Conservation (phyloP, 129 eudicot species). For the sunflower (Helianthus annuus) region DNA sequence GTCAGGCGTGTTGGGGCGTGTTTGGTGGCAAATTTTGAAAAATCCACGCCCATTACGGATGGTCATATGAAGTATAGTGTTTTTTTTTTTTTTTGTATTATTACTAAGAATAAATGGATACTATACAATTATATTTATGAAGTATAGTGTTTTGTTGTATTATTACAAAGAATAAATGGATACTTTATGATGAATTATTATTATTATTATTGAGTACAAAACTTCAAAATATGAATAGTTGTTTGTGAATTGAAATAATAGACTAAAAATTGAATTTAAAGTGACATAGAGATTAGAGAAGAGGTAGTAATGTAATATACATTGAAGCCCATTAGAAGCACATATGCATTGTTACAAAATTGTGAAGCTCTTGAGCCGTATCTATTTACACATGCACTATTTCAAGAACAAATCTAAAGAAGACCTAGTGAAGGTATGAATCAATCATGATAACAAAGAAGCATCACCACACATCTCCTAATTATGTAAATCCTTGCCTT, state of each 20-base stretch:
- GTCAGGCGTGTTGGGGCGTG: too few species aligned
- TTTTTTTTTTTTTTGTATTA: too few species aligned
- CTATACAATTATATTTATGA: not conserved
- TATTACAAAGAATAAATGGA: not conserved
- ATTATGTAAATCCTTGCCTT: constrained; percentile 92
- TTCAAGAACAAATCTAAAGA: constrained; percentile 24
- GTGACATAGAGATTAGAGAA: not conserved
- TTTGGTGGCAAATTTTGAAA: too few species aligned
- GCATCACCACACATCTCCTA: constrained; percentile 94
- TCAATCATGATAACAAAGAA: constrained; percentile 93
- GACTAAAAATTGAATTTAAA: not conserved
- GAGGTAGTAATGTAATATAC: not conserved
- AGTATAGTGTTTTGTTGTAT: not conserved
- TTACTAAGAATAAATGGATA: too few species aligned
- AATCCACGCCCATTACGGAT: too few species aligned
- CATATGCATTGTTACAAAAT: constrained; percentile 23
- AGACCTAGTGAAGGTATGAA: constrained; percentile 13
- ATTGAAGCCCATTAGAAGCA: not conserved
- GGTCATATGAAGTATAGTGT: too few species aligned
- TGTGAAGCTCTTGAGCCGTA: constrained; percentile 32
- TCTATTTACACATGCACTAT: constrained; percentile 38
- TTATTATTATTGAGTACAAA: constrained; percentile 6
- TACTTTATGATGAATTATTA: not conserved
- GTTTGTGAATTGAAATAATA: not conserved
- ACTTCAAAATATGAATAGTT: not conserved